Evolutionary conservation across 116 monocot genomes (phyloP), one percentile per base, ranked within the genome.

Genomic region (Thalassia testudinum): DNA sequence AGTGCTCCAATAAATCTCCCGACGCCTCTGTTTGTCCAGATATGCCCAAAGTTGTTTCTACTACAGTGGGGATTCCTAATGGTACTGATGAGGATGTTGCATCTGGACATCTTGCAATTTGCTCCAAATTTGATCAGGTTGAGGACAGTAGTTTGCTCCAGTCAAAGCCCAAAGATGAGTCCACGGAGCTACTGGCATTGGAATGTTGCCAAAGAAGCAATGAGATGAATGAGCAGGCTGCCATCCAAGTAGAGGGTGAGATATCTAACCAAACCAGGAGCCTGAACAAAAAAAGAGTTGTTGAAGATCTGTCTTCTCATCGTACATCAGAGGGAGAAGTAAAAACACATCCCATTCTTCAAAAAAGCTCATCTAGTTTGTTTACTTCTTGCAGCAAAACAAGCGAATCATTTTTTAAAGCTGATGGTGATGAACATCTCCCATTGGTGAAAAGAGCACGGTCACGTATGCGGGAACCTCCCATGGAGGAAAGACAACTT

Each of bases 371-470:
- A 43, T 50, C 59, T 24, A 45, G 50, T 37, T 57, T 57, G 24
- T 54, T 64, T 21, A 62, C 61, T 58, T 67, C 49, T 61, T 47
- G 29, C 27, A 65, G 64, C 34, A 72, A 58, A 44, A 40, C 55
- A 52, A 62, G 38, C 61, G 66, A 72, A 21, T 68, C 11, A 45
- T 15, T 45, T 70, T 49, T 6, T 40, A 74, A 72, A 38, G 63
- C 67, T 20, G 72, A 85, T 73, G 89, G 95, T 47, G 95, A 97
- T 67, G 77, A 85, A 50, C 89, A 97, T 63, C 81, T 97, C 40
- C 95, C 95, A 49, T 64, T 88, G 61, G 88, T 97, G 59, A 97
- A 97, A 75, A 81, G 88, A 71, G 95, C 95, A 54, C 81, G 95
- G 51, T 79, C 81, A 17, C 60, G 95, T 11, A 85, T 85, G 95